These are phyloP conservation scores for Colletotrichum sp. DNA, from an alignment of 2,329 filamentous ascomycete species.

Conservation along the genomic window DNA sequence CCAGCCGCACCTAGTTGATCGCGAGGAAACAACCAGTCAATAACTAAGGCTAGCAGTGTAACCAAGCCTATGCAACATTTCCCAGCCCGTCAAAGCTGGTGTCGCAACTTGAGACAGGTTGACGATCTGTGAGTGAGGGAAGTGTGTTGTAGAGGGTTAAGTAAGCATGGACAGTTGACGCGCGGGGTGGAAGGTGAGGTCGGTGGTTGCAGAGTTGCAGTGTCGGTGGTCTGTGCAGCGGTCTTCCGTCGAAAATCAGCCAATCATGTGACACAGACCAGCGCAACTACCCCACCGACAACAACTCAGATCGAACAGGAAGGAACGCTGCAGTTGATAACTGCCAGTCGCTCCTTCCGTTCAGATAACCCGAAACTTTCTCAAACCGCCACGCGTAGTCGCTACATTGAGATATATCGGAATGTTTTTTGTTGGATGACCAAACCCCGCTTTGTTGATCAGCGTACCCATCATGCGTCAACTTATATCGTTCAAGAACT, in stretches of 20 bases:
- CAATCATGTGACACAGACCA: neutral
- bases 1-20: neutral
- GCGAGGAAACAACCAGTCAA: neutral
- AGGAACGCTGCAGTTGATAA: neutral
- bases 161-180: neutral
- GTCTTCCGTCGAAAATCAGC: neutral
- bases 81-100: neutral
- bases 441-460: neutral
- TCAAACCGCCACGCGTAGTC: neutral
- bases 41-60: accelerated
- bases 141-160: neutral
- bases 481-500: too few species aligned
- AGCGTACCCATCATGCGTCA: too few species aligned
- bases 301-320: neutral
- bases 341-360: neutral
- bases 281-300: neutral
- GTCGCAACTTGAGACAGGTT: neutral
- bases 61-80: neutral
- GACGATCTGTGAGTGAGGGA: neutral
- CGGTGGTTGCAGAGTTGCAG: neutral
- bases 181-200: neutral
- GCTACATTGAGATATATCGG: too few species aligned
- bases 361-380: neutral
- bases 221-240: neutral
- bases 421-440: too few species aligned